Conservation (phyloP, 2,329 filamentous ascomycete genomes). For the Colletotrichum brevisporum region DNA sequence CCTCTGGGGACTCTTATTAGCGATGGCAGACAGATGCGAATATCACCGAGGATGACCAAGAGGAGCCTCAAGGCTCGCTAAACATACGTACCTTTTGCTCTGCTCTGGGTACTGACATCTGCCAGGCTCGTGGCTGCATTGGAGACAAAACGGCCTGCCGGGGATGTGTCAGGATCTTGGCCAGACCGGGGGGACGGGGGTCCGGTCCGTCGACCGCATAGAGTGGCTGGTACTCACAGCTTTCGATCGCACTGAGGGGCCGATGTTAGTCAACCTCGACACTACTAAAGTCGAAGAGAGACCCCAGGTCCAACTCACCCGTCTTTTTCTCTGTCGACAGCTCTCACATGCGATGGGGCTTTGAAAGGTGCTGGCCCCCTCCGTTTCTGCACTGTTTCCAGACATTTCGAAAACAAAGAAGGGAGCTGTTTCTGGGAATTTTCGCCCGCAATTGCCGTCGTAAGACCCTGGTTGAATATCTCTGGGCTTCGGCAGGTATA, state of each 20-base stretch:
- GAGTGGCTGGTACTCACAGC: constrained; percentile 21
- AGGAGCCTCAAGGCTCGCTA: too few relatives aligned
- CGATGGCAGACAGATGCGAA: too few relatives aligned
- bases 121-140: constrained; percentile 48
- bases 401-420: not conserved
- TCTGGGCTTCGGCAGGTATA: not conserved
- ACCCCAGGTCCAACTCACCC: constrained; percentile 40
- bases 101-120: constrained; percentile 52
- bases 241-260: constrained; percentile 35
- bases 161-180: constrained; percentile 27
- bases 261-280: not conserved
- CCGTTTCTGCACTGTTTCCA: constrained; percentile 11
- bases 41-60: too few relatives aligned
- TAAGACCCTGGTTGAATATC: constrained; percentile 18
- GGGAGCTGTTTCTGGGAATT: not conserved
- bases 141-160: constrained; percentile 47
- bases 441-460: not conserved
- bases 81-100: constrained; percentile 47
- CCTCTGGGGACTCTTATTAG: constrained; percentile 43
- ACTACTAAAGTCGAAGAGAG: not conserved
- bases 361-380: constrained; percentile 21
- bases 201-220: not conserved
- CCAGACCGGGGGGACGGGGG: constrained; percentile 2
- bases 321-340: constrained; percentile 52
- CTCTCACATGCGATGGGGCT: constrained; percentile 52